Evolutionary conservation across 768 basidiomycete species (phyloP).

Genomic region (Coprinopsis sp.): DNA sequence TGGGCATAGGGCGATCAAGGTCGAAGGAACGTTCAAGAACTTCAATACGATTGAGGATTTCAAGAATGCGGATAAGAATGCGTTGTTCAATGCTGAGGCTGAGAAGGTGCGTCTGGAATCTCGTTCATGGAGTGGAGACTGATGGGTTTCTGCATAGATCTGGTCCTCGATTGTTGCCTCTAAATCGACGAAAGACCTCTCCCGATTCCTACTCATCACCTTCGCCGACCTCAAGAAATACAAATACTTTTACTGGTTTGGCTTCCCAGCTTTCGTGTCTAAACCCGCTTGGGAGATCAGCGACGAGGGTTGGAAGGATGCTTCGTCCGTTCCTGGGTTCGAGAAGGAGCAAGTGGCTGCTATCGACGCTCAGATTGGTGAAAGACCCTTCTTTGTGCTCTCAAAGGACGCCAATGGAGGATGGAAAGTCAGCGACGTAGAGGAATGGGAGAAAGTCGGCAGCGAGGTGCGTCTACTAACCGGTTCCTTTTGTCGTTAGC

Average conservation of each 20-base stretch:
- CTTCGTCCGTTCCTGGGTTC: conserved; percentile 16
- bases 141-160: conserved; percentile 42
- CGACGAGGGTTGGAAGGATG: conserved; percentile 53
- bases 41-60: conserved; percentile 98
- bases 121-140: not conserved
- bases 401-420: conserved; percentile 28
- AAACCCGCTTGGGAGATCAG: conserved; percentile 89
- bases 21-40: conserved; percentile 78
- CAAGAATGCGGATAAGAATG: conserved; percentile 81
- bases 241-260: conserved; percentile 97
- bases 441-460: conserved; percentile 60
- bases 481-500: not conserved
- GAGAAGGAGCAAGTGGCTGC: conserved; percentile 38
- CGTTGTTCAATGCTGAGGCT: conserved; percentile 71
- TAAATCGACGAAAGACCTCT: conserved; percentile 54
- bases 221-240: conserved; percentile 98
- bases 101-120: conserved; percentile 47
- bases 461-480: conserved; percentile 21
- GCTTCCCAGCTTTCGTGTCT: conserved; percentile 86
- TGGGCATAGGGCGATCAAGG: conserved; percentile 44
- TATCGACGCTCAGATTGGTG: conserved; percentile 47
- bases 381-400: conserved; percentile 56
- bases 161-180: conserved; percentile 57
- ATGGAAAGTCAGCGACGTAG: conserved; percentile 46
- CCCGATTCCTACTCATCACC: conserved; percentile 83